Percentiles rank a stretch among this genome's conserved stretches.
Evolutionary conservation across 192 early-diverging fungal genomes (phyloP).

Genomic region (Physocladia obscura): DNA sequence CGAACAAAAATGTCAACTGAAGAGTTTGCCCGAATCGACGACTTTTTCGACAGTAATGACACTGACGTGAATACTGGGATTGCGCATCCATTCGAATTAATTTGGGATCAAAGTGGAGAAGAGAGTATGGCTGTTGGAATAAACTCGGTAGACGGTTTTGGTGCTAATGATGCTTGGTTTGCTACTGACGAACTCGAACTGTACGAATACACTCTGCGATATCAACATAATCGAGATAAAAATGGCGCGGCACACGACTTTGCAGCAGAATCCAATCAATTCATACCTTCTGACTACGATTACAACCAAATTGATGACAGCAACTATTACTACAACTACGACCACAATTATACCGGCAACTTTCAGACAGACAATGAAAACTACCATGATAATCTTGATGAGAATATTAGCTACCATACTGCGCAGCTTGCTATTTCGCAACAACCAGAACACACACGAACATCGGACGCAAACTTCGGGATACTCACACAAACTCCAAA

Average conservation of each 20-base stretch:
- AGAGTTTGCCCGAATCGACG: conserved; percentile 13
- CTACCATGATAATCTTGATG: no score
- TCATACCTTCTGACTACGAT: neutral
- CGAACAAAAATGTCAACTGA: no score
- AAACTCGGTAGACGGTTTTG: neutral
- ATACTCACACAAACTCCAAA: no score
- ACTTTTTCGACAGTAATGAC: neutral
- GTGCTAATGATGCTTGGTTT: neutral
- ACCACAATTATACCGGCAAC: neutral
- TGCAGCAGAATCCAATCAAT: neutral
- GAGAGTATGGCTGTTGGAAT: no score
- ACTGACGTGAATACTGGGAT: neutral
- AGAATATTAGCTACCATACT: neutral
- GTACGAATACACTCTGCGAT: neutral
- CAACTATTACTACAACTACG: neutral
- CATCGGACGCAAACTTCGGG: no score
- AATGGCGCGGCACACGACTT: neutral
- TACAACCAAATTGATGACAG: neutral
- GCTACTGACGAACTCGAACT: neutral
- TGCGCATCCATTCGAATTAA: neutral
- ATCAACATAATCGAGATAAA: neutral
- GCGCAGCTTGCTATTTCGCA: neutral
- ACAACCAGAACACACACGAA: neutral
- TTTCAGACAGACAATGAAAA: neutral
- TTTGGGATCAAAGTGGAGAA: no score